Conservation (phyloP, 768 basidiomycete species). For the Phanerochaete sordida region DNA sequence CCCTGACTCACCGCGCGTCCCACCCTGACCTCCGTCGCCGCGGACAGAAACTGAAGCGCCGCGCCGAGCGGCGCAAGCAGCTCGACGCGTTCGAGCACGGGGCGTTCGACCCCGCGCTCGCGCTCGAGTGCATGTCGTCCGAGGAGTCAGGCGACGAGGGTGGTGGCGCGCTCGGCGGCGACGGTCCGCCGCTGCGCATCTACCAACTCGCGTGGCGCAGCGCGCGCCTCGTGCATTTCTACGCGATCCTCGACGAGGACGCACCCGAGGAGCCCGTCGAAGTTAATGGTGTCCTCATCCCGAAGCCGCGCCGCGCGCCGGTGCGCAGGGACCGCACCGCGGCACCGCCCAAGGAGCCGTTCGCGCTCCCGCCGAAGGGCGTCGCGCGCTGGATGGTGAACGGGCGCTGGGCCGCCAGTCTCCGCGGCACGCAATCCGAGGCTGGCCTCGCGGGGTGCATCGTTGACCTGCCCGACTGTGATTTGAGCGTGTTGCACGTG, state of each 20-base stretch:
- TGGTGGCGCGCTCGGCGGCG: conserved; percentile 15
- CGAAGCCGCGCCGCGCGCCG: conserved; percentile 51
- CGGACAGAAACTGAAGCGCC: conserved; percentile 63
- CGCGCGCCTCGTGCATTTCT: conserved; percentile 56
- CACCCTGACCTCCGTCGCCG: not conserved
- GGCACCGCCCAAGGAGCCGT: conserved; percentile 55
- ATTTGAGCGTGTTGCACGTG: conserved; percentile 44
- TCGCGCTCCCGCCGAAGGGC: conserved; percentile 59
- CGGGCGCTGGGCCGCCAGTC: conserved; percentile 51
- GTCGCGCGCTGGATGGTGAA: conserved; percentile 77
- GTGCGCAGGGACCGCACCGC: conserved; percentile 51
- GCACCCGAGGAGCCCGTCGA: conserved; percentile 40
- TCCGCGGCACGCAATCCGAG: conserved; percentile 43
- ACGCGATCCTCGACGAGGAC: conserved; percentile 48
- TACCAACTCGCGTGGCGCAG: conserved; percentile 71
- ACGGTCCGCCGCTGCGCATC: conserved; percentile 42
- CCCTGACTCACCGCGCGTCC: not conserved
- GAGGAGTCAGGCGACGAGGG: conserved; percentile 68
- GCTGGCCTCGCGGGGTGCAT: conserved; percentile 41
- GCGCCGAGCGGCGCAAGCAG: conserved; percentile 55
- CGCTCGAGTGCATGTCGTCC: conserved; percentile 76
- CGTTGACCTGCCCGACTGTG: conserved; percentile 37
- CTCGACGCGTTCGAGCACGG: conserved; percentile 53
- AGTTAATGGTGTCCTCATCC: conserved; percentile 34
- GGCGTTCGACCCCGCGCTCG: conserved; percentile 66